Evolutionary conservation across 2,329 filamentous ascomycete species (phyloP), one percentile per base, ranked within the genome.

Genomic region (Ustulina deusta): DNA sequence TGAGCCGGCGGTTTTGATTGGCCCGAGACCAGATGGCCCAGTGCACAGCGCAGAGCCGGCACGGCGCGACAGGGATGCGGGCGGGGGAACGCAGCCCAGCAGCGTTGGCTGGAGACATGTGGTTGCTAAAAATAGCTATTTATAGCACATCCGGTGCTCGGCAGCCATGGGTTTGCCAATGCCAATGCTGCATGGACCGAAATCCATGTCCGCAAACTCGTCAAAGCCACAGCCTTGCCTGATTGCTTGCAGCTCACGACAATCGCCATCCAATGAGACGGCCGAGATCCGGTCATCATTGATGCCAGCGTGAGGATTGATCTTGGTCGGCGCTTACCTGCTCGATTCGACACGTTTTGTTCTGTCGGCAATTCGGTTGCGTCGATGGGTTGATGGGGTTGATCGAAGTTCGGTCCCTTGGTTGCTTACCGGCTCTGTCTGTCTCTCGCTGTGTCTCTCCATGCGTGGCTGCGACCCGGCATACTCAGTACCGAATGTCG

Each of bases 81-180:
- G 55, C 48, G 56, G 65, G 61, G 56, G 27, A 63, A n/a, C n/a
- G 17, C 46, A 57, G 20, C 34, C 48, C 64, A 60, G 65, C 57
- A 63, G n/a, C 62, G 63, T 44, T 66, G 42, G 58, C 61, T 42
- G 62, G 48, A 54, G 51, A 60, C 63, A 68, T 69, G 65, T 65
- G 63, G 67, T 67, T 71, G 62, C 76, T 78, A 78, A 74, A 73
- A 75, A 77, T 78, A 77, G 73, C 74, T 77, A 77, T 77, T 74
- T 74, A 74, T 78, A 77, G 76, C 73, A 73, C 68, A 46, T 70
- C 66, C 65, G 69, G 27, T 58, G 72, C 66, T 72, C 72, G 73
- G 73, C 65, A 74, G 62, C 69, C 55, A 63, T 52, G 27, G 48
- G 27, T 34, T 2, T 40, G 36, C 13, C 11, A 27, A 20, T 40